Conservation (phyloP, 139 green algal species). For the Ettlia oleoabundans region DNA sequence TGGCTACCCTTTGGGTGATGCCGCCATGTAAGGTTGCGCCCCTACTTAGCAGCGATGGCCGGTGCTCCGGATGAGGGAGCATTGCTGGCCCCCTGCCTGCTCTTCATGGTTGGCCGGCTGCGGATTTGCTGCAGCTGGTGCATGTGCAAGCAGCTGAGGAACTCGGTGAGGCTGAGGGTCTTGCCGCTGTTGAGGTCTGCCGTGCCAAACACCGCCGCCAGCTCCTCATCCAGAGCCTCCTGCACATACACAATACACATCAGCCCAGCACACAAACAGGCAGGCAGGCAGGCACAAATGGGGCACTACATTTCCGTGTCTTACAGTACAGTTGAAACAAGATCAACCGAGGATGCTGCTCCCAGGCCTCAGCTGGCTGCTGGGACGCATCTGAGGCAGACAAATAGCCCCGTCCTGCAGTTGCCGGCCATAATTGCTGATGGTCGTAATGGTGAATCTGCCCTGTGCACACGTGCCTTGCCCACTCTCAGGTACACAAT, state of each 20-base stretch:
- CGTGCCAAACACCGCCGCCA: constrained; percentile 93
- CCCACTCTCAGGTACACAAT: constrained; percentile 93
- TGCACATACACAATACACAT: too few relatives aligned
- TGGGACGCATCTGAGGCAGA: neutral
- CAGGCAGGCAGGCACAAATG: too few relatives aligned
- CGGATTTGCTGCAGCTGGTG: constrained; percentile 75
- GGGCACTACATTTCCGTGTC: too few relatives aligned
- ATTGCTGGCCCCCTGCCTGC: neutral
- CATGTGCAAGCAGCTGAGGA: constrained; percentile 80
- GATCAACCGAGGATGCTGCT: too few relatives aligned
- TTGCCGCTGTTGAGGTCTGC: constrained; percentile 89
- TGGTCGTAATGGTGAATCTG: too few relatives aligned
- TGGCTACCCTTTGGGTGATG: too few relatives aligned
- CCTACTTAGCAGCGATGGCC: constrained; percentile 13
- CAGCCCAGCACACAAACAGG: too few relatives aligned
- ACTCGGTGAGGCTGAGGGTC: constrained; percentile 89
- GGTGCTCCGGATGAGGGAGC: neutral
- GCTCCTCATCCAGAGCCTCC: constrained; percentile 77
- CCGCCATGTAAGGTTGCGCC: neutral
- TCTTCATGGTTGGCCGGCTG: constrained; percentile 44
- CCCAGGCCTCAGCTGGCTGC: neutral
- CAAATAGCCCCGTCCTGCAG: too few relatives aligned
- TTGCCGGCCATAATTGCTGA: too few relatives aligned
- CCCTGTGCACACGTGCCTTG: constrained; percentile 33
- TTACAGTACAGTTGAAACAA: too few relatives aligned